A percentile compares a stretch with the other conserved stretches of the same genome.
Evolutionary conservation across 1,284 basidiomycete genomes (phyloP).

Genomic region (Leccinum subrobustum): DNA sequence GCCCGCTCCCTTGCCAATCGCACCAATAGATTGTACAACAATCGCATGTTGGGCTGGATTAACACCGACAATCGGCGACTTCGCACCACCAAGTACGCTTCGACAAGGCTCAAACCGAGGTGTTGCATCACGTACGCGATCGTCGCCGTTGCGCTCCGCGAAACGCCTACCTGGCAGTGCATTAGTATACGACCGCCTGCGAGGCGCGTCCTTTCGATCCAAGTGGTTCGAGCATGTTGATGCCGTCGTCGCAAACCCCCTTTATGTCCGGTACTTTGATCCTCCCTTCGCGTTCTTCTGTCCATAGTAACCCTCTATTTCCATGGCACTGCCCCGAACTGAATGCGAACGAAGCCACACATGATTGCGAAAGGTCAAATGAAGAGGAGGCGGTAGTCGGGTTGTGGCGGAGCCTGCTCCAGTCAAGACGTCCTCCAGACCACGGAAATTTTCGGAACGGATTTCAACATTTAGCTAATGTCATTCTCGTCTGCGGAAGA

Average conservation of each 20-base stretch:
- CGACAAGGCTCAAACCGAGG: neutral
- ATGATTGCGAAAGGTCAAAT: neutral
- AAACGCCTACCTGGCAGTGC: neutral
- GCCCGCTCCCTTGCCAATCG: neutral
- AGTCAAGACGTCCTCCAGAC: neutral
- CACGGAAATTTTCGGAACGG: conserved; percentile 20
- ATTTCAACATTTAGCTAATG: neutral
- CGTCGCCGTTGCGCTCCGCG: neutral
- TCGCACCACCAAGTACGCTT: neutral
- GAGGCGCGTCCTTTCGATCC: neutral
- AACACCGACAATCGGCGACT: conserved; percentile 1
- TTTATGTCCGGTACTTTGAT: neutral
- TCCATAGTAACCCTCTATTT: neutral
- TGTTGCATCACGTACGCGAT: neutral
- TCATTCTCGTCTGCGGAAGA: neutral
- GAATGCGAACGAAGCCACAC: neutral
- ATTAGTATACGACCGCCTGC: neutral
- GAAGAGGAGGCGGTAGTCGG: neutral
- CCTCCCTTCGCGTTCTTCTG: neutral
- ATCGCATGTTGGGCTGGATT: neutral
- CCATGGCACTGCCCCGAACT: neutral
- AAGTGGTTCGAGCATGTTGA: neutral
- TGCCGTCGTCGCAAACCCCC: neutral
- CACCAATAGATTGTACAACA: neutral
- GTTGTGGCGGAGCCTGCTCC: neutral